Evolutionary conservation across 768 basidiomycete genomes (phyloP), one percentile per base, ranked within the genome.

Genomic region (Lactifluus subvellereus): DNA sequence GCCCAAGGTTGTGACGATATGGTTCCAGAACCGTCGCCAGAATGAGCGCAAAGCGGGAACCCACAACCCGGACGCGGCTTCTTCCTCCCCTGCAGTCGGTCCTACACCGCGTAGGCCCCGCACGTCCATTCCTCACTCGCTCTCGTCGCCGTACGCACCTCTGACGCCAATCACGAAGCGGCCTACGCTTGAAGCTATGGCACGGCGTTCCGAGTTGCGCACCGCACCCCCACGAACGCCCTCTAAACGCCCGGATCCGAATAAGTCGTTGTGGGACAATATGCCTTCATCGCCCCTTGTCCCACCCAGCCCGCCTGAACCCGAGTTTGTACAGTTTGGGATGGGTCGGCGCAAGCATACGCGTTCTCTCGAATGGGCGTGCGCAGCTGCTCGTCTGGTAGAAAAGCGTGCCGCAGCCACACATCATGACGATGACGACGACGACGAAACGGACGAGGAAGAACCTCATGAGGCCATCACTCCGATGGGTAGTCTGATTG

Each of bases 401-500:
- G 82, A 79, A 40, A 83, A 79, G 67, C 76, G 76, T 49, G 74
- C 71, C 37, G 57, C 66, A 40, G 67, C 66, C 37, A 66, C 32
- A 61, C 35, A 53, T 40, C 42, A 33, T 27, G 54, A 51, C 67
- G 63, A 72, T 45, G 75, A 74, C 35, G 72, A 75, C 35, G 72
- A 75, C 16, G 81, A 80, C n/a, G 74, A 78, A 57, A 85, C 83
- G n/a, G 85, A 86, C 59, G 81, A 84, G 47, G 71, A 71, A 51
- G 86, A 86, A n/a, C 77, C 76, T 50, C 77, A 82, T 43, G 86
- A 89, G 72, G 82, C 84, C 9, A 74, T 88, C 53, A 88, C 86
- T 0, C 86, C 87, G 8, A 78, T 79, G 52, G 69, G 69, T 50
- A 71, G 73, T 63, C 49, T 60, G 37, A 57, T 60, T 6, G 55